Percentiles rank a stretch among this genome's conserved stretches.
Evolutionary conservation across 139 green algal genomes (phyloP).

Genomic region (Edaphochlamys debaryana): DNA sequence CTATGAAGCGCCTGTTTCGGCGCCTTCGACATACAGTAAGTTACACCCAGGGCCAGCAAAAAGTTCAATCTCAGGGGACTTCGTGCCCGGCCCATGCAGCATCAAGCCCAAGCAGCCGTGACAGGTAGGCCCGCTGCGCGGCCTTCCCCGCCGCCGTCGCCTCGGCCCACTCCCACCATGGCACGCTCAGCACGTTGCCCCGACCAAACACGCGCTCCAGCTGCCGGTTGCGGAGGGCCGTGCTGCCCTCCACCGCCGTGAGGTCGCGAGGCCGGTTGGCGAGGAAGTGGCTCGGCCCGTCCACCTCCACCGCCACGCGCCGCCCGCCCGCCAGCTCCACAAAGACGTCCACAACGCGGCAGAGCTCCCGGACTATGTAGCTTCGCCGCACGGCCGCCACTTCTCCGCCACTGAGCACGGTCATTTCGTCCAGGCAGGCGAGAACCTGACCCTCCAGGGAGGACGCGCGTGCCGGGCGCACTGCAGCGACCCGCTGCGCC

Average conservation of each 20-base stretch:
- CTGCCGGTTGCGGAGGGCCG: not conserved
- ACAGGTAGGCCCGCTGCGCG: no score
- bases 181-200: not conserved
- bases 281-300: not conserved
- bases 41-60: no score
- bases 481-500: not conserved
- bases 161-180: not conserved
- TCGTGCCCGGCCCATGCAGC: no score
- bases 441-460: not conserved
- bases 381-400: no score
- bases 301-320: not conserved
- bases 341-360: not conserved
- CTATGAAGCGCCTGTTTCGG: no score
- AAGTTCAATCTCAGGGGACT: no score
- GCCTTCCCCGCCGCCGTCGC: not conserved
- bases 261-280: not conserved
- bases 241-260: not conserved
- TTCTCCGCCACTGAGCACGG: no score
- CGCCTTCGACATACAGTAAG: no score
- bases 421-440: no score
- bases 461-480: not conserved
- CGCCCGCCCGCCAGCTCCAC: not conserved
- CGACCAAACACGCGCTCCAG: not conserved
- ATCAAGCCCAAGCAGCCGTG: no score
- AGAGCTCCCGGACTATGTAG: not conserved